phyloP scores from a whole-genome alignment of 2,329 filamentous ascomycete genomes.

The Ampelomyces quisqualis region DNA sequence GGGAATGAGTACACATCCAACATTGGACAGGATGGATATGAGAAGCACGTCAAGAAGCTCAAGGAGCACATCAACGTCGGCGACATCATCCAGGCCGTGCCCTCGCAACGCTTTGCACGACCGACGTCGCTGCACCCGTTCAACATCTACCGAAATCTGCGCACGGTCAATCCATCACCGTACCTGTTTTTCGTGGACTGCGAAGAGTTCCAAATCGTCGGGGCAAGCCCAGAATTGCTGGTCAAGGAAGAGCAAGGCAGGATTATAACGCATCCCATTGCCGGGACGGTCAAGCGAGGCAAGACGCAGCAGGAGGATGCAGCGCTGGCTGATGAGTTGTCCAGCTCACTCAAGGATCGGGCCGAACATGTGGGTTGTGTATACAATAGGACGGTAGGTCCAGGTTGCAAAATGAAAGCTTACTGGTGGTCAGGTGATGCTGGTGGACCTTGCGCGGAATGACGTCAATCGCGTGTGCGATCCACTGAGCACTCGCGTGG shows the following conservation, averaged over 20 bases:
- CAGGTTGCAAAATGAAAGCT: slow-evolving; percentile 70
- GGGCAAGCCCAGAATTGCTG: slow-evolving; percentile 89
- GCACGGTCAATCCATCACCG: slow-evolving; percentile 95
- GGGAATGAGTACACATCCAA: slow-evolving; percentile 86
- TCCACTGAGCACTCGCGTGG: slow-evolving; percentile 83
- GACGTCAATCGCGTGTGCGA: slow-evolving; percentile 96
- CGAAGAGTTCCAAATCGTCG: slow-evolving; percentile 88
- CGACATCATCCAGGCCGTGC: slow-evolving; percentile 97
- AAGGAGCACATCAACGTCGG: slow-evolving; percentile 90
- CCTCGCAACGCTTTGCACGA: slow-evolving; percentile 86
- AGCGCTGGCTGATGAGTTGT: slow-evolving; percentile 72
- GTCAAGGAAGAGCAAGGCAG: slow-evolving; percentile 85
- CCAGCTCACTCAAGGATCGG: slow-evolving; percentile 79
- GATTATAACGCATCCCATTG: slow-evolving; percentile 95
- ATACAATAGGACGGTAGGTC: slow-evolving; percentile 10
- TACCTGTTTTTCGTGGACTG: slow-evolving; percentile 97
- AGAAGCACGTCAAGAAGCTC: slow-evolving; percentile 78
- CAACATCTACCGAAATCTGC: slow-evolving; percentile 94
- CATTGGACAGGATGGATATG: slow-evolving; percentile 84
- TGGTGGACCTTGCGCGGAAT: slow-evolving; percentile 93
- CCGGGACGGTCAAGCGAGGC: slow-evolving; percentile 89
- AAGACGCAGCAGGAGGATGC: slow-evolving; percentile 79
- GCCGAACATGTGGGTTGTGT: slow-evolving; percentile 40
- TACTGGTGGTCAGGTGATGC: slow-evolving; percentile 70
- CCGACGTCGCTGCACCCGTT: slow-evolving; percentile 92